Base-by-base conservation (phyloP, 306 rosid species). In the Begonia peltatifolia region DNA sequence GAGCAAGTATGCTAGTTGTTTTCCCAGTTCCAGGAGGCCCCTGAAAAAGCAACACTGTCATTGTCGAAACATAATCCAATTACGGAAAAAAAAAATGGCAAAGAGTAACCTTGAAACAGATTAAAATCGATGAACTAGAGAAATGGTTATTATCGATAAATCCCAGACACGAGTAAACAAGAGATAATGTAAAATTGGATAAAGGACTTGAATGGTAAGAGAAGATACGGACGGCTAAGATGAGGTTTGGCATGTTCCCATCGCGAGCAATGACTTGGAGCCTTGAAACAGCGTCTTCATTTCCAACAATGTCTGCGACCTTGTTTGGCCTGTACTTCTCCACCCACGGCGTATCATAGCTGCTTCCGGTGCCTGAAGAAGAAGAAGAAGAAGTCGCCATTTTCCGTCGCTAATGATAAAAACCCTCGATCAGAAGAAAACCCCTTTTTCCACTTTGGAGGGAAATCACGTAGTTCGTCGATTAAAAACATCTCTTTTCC, bases 11-110 rank as follows among this genome's bases (percentile, higher is more conserved):
- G 47, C 97, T 90, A 0, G 97, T 90, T 46, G 97, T 85, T 72
- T 90, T 85, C 6, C 95, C 97, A 30, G 85, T 90, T 53, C 97
- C 97, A 12, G 97, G 95, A 65, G 95, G 97, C 58, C 97, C 97
- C 97, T 90, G 58, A 38, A 62, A 63, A 46, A 54, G 58, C 50
- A 61, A 41, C 2, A 58, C 8, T 30, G 38, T 55, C 61, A 14
- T 50, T 54, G 52, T 13, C 48, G 55, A 48, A 50, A 14, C 73
- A 41, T 35, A 50, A 11, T 53, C 49, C 30, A 42, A 42, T 6
- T 10, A 16, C 17, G 14, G 14, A 30, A 46, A 53, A 43, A 49
- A 50, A 58, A 3, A 47, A 25, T 17, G 54, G 22, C n/a, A 20
- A 25, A 3, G 35, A 25, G 46, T 5, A 30, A 30, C 38, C 38